Evolutionary conservation across 805 yeast species (phyloP).

Genomic region (Clavispora fructus): DNA sequence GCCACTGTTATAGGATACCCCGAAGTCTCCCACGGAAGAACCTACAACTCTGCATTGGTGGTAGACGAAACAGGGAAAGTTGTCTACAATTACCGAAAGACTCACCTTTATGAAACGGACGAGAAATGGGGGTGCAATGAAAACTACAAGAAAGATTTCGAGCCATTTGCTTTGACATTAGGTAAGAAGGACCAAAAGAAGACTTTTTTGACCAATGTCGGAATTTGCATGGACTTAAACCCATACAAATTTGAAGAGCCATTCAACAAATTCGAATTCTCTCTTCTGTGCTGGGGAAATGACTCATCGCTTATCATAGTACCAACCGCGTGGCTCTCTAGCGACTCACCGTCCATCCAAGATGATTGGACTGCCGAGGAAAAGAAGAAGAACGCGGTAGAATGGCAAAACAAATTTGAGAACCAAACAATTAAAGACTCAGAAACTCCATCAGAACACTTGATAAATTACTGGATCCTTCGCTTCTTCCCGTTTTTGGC

Average conservation of each 20-base stretch:
- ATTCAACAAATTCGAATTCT: constrained; percentile 68
- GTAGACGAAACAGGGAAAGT: constrained; percentile 54
- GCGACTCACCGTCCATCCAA: constrained; percentile 39
- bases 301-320: constrained; percentile 54
- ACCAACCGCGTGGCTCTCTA: constrained; percentile 85
- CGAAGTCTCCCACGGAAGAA: constrained; percentile 38
- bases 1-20: constrained; percentile 82
- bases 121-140: constrained; percentile 75
- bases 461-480: constrained; percentile 65
- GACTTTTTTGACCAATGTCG: constrained; percentile 46
- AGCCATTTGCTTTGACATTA: constrained; percentile 41
- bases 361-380: constrained; percentile 6
- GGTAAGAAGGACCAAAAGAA: constrained; percentile 7
- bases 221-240: constrained; percentile 92
- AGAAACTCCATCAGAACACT: constrained; percentile 12
- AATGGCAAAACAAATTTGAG: constrained; percentile 1
- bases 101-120: constrained; percentile 74
- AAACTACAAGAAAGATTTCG: constrained; percentile 54
- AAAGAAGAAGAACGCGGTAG: neutral
- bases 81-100: constrained; percentile 66
- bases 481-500: constrained; percentile 61
- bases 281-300: constrained; percentile 44
- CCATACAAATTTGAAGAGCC: constrained; percentile 83
- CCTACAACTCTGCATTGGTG: constrained; percentile 70
- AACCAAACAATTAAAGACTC: constrained; percentile 2